Conservation (phyloP, 805 yeast genomes). For the Lachancea meyersii region DNA sequence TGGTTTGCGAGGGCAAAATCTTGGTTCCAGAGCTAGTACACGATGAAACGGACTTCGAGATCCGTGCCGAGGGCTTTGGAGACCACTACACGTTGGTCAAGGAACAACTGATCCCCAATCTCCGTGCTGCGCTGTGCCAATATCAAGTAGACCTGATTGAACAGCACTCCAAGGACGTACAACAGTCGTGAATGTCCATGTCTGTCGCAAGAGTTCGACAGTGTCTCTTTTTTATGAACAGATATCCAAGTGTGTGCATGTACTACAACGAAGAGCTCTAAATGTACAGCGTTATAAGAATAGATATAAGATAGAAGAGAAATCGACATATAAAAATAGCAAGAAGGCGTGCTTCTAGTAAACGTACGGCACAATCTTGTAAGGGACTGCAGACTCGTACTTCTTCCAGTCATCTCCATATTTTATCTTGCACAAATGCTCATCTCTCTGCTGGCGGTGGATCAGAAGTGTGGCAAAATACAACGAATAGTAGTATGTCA, state of each 20-base stretch:
- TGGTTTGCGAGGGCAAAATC: slow-evolving; percentile 40
- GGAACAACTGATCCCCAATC: slow-evolving; percentile 46
- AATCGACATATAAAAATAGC: not conserved
- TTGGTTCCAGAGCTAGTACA: slow-evolving; percentile 65
- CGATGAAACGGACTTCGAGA: slow-evolving; percentile 66
- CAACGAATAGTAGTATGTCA: slow-evolving; percentile 80
- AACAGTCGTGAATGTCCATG: slow-evolving; percentile 34
- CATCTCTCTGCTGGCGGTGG: slow-evolving; percentile 90
- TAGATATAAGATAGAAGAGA: slow-evolving; percentile 1
- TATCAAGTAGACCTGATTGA: slow-evolving; percentile 59
- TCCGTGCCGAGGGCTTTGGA: slow-evolving; percentile 39
- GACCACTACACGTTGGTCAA: slow-evolving; percentile 38
- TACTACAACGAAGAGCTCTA: not conserved
- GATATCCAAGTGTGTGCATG: too few species aligned
- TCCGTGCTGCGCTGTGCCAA: slow-evolving; percentile 42
- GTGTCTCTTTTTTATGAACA: too few species aligned
- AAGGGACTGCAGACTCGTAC: slow-evolving; percentile 77
- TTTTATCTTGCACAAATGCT: slow-evolving; percentile 78
- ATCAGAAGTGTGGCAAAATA: slow-evolving; percentile 77
- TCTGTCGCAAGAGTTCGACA: too few species aligned
- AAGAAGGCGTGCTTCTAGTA: slow-evolving; percentile 38
- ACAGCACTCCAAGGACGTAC: slow-evolving; percentile 58
- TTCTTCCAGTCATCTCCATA: slow-evolving; percentile 83
- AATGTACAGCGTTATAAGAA: slow-evolving; percentile 1
- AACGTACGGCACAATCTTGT: slow-evolving; percentile 81